Conservation (phyloP, 805 yeast genomes). For the Candida boidinii region DNA sequence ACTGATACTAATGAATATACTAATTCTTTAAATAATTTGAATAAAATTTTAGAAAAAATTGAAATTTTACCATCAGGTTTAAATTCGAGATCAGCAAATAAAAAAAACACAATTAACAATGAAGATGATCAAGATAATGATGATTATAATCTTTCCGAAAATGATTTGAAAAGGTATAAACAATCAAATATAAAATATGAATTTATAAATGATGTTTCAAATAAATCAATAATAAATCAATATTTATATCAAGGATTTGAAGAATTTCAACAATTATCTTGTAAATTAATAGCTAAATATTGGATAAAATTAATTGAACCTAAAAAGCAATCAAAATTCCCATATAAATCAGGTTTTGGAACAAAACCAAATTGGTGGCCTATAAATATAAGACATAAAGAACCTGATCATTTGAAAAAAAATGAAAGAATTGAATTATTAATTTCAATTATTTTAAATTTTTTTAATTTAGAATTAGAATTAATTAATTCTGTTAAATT, state of each 20-base stretch:
- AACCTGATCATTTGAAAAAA: conserved; percentile 67
- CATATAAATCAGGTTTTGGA: conserved; percentile 45
- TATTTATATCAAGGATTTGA: conserved; percentile 24
- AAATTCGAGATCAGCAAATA: no score
- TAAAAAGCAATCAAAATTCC: conserved; percentile 50
- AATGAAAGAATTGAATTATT: conserved; percentile 45
- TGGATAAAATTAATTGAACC: conserved; percentile 68
- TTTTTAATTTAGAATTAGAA: conserved; percentile 13
- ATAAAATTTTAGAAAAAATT: no score
- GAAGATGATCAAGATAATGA: background rate
- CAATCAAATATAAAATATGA: background rate
- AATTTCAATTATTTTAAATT: conserved; percentile 27
- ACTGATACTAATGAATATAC: no score
- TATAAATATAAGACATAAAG: conserved; percentile 42
- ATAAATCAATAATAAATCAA: conserved; percentile 12
- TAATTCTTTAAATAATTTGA: no score
- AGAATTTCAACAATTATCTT: conserved; percentile 40
- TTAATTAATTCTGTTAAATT: conserved; percentile 14
- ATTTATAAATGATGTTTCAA: conserved; percentile 3
- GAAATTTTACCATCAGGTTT: no score
- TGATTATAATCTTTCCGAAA: background rate
- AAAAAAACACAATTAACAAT: background rate
- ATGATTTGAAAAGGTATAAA: background rate
- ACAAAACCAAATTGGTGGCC: conserved; percentile 74
- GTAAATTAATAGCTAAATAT: conserved; percentile 54